Base-by-base conservation (phyloP, 768 basidiomycete genomes). In the Nidularia sp. region DNA sequence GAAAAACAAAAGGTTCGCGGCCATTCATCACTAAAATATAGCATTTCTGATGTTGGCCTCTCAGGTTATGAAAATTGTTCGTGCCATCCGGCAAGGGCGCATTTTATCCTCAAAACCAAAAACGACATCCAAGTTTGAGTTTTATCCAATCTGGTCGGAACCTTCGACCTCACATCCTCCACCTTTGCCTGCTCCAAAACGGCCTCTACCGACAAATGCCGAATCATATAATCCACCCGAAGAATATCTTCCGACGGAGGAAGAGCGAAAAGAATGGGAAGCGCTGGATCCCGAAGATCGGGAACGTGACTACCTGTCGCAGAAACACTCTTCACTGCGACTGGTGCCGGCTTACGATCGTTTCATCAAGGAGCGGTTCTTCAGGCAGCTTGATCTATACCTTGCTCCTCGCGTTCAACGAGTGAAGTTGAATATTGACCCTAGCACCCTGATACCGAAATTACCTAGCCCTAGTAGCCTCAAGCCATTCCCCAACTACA, bases 181-280 rank as follows among this genome's bases (percentile, higher is more conserved):
- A 51, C 92, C 93, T 32, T 84, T 94, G 55, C 90, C 95, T 33
- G 95, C 97, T 8, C 97, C 97, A 1, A 97, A 98, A 68, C 82
- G 84, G 1, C 79, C 81, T 12, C 83, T 97, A 1, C 97, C 97
- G 2, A 90, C 85, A 9, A 89, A 98, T 58, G 84, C 88, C n/a
- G 95, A 98, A 70, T 98, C 96, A 0, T 99, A 98, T 68, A 99
- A 99, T 65, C 97, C 97, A 33, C 97, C 97, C 5, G 92, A 86
- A 61, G 97, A 99, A 72, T 98, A 98, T 67, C 78, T 99, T 6
- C 92, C 90, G 4, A 86, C 89, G 1, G 84, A 86, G 48, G 79
- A 81, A 55, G 96, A 98, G 66, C 83, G 81, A 51, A 79, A 84
- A 56, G 80, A 84, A 61, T 98, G 93, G 90, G 86, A 93, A 61